phyloP scores from a whole-genome alignment of 1,284 basidiomycete genomes.

The Sanguinoderma infundibulare region DNA sequence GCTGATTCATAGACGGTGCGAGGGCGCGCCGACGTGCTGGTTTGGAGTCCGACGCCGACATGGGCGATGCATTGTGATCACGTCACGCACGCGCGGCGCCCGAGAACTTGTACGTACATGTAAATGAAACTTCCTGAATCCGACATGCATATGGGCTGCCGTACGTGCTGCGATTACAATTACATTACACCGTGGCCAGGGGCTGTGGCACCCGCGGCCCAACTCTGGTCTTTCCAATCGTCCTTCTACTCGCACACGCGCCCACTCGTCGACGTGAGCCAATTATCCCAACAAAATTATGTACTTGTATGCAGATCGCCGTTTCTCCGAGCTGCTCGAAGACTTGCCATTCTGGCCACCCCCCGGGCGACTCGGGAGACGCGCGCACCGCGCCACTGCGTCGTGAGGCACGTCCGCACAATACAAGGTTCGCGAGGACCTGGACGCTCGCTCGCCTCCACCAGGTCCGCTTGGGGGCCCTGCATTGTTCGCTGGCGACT shows the following conservation, averaged over 20 bases:
- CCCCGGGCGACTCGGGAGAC: background rate
- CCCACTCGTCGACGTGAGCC: background rate
- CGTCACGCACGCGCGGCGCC: background rate
- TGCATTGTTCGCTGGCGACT: background rate
- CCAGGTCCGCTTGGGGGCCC: too few relatives aligned
- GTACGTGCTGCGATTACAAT: too few relatives aligned
- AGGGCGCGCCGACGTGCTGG: background rate
- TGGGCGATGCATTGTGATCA: constrained; percentile 2
- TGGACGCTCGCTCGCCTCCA: too few relatives aligned
- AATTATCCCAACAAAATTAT: constrained; percentile 10
- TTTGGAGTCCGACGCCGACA: background rate
- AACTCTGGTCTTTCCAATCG: constrained; percentile 4
- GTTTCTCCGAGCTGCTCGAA: too few relatives aligned
- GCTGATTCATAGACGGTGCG: too few relatives aligned
- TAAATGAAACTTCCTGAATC: constrained; percentile 16
- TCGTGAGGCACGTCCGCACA: background rate
- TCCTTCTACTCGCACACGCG: background rate
- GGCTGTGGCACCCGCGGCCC: constrained; percentile 3
- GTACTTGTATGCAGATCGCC: constrained; percentile 7
- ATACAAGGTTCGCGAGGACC: background rate
- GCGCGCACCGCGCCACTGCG: background rate
- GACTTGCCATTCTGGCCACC: too few relatives aligned
- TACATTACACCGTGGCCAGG: constrained; percentile 11
- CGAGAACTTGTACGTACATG: constrained; percentile 14
- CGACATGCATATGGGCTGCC: background rate